Evolutionary conservation across 495 filamentous ascomycete genomes (phyloP).

Genomic region (Penicillium waksmanii): DNA sequence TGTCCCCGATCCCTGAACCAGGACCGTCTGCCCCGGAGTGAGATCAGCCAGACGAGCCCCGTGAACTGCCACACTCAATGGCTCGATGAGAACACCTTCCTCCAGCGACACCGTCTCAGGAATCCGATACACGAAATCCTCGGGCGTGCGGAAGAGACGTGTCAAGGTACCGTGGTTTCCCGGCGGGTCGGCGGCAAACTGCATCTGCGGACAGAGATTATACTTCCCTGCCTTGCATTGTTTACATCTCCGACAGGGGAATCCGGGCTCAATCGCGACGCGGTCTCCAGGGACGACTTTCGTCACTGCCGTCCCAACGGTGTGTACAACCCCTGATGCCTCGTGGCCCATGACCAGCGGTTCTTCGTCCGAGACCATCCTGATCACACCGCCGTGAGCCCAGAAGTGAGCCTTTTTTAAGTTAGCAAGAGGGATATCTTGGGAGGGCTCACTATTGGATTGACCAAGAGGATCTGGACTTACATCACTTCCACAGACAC

Average conservation of each 20-base stretch:
- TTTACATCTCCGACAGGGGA: conserved; percentile 69
- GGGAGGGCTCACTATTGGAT: no score
- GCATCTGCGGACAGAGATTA: conserved; percentile 75
- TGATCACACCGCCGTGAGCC: conserved; percentile 8
- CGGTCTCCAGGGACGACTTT: conserved; percentile 62
- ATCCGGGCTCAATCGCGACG: conserved; percentile 75
- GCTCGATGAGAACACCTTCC: conserved; percentile 82
- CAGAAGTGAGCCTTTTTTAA: conserved; percentile 10
- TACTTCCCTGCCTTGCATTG: conserved; percentile 72
- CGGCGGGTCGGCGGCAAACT: conserved; percentile 70
- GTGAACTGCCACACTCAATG: conserved; percentile 77
- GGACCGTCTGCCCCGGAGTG: conserved; percentile 66
- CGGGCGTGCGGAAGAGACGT: conserved; percentile 70
- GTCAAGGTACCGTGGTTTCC: conserved; percentile 68
- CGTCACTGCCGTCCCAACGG: conserved; percentile 46
- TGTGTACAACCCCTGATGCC: conserved; percentile 64
- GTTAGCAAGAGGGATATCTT: background rate
- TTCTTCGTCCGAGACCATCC: conserved; percentile 9
- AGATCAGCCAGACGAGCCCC: conserved; percentile 68
- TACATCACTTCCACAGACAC: conserved; percentile 53
- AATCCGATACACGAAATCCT: conserved; percentile 79
- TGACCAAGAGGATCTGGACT: background rate
- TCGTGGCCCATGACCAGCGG: conserved; percentile 70
- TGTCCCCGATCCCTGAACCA: conserved; percentile 81
- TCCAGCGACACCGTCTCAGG: conserved; percentile 68